These are phyloP conservation scores for Eucalyptus curtisii DNA, from an alignment of 345 rosid genomes.

Conservation along the genomic window DNA sequence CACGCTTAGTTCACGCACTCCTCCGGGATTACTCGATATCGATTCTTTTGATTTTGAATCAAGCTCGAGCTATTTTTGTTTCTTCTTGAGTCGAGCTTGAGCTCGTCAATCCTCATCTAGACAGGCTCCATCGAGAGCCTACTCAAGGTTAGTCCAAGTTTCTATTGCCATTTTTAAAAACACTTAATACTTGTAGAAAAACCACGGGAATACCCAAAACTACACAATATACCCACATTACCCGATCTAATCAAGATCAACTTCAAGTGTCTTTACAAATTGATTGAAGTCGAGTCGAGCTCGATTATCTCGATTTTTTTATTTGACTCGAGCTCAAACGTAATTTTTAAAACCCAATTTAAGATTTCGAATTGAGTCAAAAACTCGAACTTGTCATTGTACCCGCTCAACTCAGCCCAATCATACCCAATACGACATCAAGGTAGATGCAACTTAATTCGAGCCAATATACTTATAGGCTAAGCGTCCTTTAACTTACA, in stretches of 20 bases:
- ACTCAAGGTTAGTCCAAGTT: not conserved
- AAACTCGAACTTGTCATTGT: not conserved
- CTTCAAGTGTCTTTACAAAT: not conserved
- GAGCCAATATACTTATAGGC: not conserved
- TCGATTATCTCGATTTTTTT: not conserved
- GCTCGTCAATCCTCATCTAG: not conserved
- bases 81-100: not conserved
- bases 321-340: accelerated
- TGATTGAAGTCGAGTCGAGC: not conserved
- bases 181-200: not conserved
- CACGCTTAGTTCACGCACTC: accelerated
- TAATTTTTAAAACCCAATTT: not conserved
- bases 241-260: not conserved
- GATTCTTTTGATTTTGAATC: not conserved
- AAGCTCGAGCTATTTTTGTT: not conserved
- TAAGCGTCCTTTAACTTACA: not conserved
- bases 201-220: not conserved
- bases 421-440: not conserved
- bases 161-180: not conserved
- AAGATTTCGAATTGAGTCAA: not conserved
- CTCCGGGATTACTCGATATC: not conserved
- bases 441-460: not conserved
- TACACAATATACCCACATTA: not conserved
- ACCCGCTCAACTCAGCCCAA: accelerated
- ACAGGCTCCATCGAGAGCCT: not conserved